Percentiles rank a stretch among this genome's conserved stretches.
Conservation (phyloP, 306 rosid species). For the Casuarina glauca region DNA sequence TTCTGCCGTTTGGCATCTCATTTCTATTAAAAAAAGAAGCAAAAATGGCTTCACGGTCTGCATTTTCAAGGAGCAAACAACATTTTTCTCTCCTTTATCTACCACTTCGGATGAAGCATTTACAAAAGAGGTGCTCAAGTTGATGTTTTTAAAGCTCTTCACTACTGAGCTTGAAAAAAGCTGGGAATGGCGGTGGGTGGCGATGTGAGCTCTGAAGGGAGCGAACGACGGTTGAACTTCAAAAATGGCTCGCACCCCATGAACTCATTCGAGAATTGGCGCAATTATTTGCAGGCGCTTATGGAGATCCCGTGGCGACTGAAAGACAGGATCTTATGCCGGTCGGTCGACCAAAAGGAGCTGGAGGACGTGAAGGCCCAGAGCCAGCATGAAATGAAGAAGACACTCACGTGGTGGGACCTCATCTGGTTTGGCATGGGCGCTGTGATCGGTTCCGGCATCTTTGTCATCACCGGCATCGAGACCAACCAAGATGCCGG, state of each 20-base stretch:
- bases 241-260: conserved; percentile 38
- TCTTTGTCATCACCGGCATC: conserved; percentile 79
- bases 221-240: neutral
- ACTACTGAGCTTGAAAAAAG: too few species aligned
- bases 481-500: conserved; percentile 50
- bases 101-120: neutral
- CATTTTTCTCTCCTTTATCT: neutral
- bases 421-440: conserved; percentile 88
- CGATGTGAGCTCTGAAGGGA: neutral
- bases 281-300: conserved; percentile 48
- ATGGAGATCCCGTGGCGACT: conserved; percentile 52
- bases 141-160: too few species aligned
- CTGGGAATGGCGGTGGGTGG: neutral
- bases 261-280: conserved; percentile 70
- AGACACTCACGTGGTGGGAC: conserved; percentile 88
- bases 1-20: neutral
- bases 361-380: conserved; percentile 61
- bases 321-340: conserved; percentile 44
- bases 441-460: conserved; percentile 80
- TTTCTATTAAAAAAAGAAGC: too few species aligned
- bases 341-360: conserved; percentile 61
- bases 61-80: neutral
- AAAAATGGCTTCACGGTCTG: neutral
- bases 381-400: conserved; percentile 81
- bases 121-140: too few species aligned